Evolutionary conservation across 2,329 filamentous ascomycete species (phyloP), one percentile per base, ranked within the genome.

Genomic region (Drechslerella dactyloides): DNA sequence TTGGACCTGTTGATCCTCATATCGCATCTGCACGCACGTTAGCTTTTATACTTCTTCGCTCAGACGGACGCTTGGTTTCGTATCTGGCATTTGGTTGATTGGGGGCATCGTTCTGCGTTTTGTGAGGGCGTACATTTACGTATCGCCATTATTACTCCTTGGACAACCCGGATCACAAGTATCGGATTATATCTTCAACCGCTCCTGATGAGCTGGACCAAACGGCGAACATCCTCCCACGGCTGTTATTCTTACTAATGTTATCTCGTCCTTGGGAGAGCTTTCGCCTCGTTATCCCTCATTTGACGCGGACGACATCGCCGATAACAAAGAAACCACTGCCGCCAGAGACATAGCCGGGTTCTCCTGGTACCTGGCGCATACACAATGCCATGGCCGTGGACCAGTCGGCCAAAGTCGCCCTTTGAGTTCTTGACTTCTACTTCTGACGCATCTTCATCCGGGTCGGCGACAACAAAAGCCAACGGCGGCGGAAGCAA

Each of bases 361-460:
- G 37, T 42, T 54, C 57, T 53, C 48, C 40, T 46, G 23, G 59
- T 17, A 48, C 58, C 59, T 59, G 66, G 60, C 46, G 40, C 58
- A 33, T 55, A 64, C 66, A 70, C 44, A 55, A 70, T 70, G 66
- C 66, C 66, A 70, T 70, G 66, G 66, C 66, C 66, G 58, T 70
- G 66, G 66, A 70, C 44, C 35, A 69, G 37, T 15, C 17, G 66
- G 66, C 66, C 66, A 64, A 70, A 70, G 66, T 70, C 66, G 55
- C 66, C 66, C 59, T 55, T 46, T 37, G 65, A 58, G 42, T 63
- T 55, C 48, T 13, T 44, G 35, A 58, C 63, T 27, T 54, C 50
- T 42, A 58, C 63, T 27, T 54, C 50, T 42, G 66, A 70, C 59
- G 30, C 37, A 42, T 42, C 42, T 24, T 44, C 59, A 35, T 27